Evolutionary conservation across 2,329 filamentous ascomycete genomes (phyloP).

Genomic region (Chaetomiaceae sp.): DNA sequence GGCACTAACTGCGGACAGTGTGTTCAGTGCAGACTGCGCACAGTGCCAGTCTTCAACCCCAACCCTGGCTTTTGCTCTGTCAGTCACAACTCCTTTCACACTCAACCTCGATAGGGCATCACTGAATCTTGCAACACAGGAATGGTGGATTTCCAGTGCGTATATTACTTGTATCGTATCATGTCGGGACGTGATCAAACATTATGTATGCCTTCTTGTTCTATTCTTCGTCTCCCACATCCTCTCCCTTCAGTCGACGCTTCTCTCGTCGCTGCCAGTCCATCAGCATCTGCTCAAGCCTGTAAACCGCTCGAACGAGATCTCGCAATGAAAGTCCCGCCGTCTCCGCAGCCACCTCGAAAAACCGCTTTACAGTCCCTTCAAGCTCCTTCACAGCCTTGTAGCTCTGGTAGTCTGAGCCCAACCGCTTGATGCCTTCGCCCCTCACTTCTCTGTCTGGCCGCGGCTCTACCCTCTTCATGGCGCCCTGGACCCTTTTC

Average conservation of each 20-base stretch:
- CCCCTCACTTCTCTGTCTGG: neutral
- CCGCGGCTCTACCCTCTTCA: constrained; percentile 22
- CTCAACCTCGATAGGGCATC: too few relatives aligned
- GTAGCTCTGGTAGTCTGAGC: constrained; percentile 35
- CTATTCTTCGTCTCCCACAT: constrained; percentile 37
- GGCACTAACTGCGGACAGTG: constrained; percentile 14
- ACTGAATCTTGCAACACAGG: too few relatives aligned
- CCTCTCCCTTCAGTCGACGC: constrained; percentile 45
- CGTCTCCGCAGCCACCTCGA: constrained; percentile 38
- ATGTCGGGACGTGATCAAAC: too few relatives aligned
- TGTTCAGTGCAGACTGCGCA: neutral
- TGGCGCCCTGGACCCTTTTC: constrained; percentile 27
- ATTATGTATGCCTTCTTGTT: neutral
- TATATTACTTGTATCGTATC: too few relatives aligned
- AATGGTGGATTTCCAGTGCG: too few relatives aligned
- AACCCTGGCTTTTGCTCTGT: constrained; percentile 1
- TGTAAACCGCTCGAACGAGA: constrained; percentile 34
- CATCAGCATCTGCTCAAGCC: constrained; percentile 36
- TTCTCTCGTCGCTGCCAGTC: constrained; percentile 32
- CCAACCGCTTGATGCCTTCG: constrained; percentile 28
- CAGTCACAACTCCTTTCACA: too few relatives aligned
- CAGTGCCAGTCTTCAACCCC: neutral
- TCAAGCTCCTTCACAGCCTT: constrained; percentile 38
- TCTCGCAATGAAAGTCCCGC: constrained; percentile 34
- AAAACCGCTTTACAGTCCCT: constrained; percentile 38